These are phyloP conservation scores for Leishmania major DNA, from an alignment of 208 protist genomes.

Conservation along the genomic window DNA sequence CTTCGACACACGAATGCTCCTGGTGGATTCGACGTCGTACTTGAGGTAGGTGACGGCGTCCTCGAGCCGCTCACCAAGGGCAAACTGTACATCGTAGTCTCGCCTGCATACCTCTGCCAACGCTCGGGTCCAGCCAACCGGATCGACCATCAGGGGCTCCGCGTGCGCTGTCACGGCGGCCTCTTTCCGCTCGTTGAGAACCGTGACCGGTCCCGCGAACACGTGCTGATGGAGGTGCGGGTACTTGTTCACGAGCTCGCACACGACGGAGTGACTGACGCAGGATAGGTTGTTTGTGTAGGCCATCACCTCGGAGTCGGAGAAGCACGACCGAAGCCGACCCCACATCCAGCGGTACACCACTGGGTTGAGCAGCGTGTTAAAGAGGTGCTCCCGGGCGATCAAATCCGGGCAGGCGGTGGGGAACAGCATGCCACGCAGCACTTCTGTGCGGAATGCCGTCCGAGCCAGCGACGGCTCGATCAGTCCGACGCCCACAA, in stretches of 20 bases:
- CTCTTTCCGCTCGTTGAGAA: constrained; percentile 24
- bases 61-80: constrained; percentile 55
- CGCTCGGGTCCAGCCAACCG: constrained; percentile 71
- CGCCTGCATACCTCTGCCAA: constrained; percentile 55
- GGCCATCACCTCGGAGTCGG: constrained; percentile 52
- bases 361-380: constrained; percentile 56
- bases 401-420: constrained; percentile 55
- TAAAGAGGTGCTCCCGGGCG: constrained; percentile 51
- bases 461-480: constrained; percentile 54
- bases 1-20: constrained; percentile 59
- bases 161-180: constrained; percentile 49
- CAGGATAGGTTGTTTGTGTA: constrained; percentile 80
- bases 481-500: constrained; percentile 77
- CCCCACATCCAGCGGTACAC: constrained; percentile 77
- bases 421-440: constrained; percentile 48
- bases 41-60: constrained; percentile 58
- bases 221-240: constrained; percentile 60
- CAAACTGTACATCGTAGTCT: constrained; percentile 66
- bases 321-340: constrained; percentile 46
- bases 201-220: constrained; percentile 21
- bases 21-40: constrained; percentile 64
- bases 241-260: constrained; percentile 55
- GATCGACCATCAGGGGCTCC: constrained; percentile 67
- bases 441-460: constrained; percentile 38
- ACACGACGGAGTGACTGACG: constrained; percentile 62